phyloP scores from a whole-genome alignment of 148 eudicot species.

The Camellia sinensis region DNA sequence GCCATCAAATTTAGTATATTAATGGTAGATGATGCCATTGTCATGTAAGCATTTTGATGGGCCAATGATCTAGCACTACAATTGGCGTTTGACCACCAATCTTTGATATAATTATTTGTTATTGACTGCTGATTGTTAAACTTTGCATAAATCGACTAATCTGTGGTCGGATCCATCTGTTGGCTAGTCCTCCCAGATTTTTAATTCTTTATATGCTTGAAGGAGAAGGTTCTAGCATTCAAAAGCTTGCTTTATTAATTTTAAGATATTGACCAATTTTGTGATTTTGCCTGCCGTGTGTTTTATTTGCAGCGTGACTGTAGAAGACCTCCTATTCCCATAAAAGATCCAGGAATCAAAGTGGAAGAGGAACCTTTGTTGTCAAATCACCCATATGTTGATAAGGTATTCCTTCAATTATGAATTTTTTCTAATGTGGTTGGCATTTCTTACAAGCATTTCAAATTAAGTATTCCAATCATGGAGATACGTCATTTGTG shows the following conservation, averaged over 20 bases:
- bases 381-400: slow-evolving; percentile 93
- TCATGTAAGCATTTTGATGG: not conserved
- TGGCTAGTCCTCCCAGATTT: not conserved
- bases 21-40: not conserved
- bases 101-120: not conserved
- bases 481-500: not conserved
- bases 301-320: slow-evolving; percentile 72
- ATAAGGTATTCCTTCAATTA: slow-evolving; percentile 52
- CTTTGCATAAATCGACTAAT: slow-evolving; percentile 1
- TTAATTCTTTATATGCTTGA: not conserved
- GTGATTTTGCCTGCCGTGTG: slow-evolving; percentile 6
- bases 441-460: not conserved
- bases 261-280: not conserved
- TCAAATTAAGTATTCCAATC: not conserved
- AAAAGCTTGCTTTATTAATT: not conserved
- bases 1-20: not conserved
- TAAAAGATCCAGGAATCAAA: slow-evolving; percentile 77
- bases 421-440: not conserved
- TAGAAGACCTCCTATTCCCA: slow-evolving; percentile 85
- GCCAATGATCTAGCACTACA: not conserved
- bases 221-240: slow-evolving; percentile 2
- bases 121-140: not conserved
- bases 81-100: not conserved
- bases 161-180: not conserved
- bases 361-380: slow-evolving; percentile 80